Conservation (phyloP, 352 stramenopile genomes). For the Bremia lactucae region DNA sequence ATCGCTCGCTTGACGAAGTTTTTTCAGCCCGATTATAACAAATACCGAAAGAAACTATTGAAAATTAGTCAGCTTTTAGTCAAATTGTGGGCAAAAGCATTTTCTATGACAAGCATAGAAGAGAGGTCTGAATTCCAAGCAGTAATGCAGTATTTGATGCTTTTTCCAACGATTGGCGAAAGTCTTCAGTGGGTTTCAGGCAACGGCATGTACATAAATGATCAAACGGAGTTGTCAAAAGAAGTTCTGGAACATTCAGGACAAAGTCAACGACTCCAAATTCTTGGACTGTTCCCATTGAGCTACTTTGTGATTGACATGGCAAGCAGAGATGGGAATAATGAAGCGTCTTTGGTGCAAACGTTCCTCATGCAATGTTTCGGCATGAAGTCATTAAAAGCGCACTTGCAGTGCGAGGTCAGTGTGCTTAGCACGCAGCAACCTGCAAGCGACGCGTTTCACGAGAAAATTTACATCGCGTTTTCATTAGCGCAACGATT, state of each 20-base stretch:
- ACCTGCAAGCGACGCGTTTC: conserved; percentile 18
- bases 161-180: conserved; percentile 24
- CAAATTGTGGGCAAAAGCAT: conserved; percentile 18
- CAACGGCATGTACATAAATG: conserved; percentile 49
- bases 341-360: conserved; percentile 5
- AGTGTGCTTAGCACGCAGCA: conserved; percentile 29
- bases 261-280: conserved; percentile 13
- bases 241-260: conserved; percentile 15
- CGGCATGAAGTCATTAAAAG: conserved; percentile 39
- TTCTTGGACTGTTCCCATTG: conserved; percentile 51
- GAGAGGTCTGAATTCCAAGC: conserved; percentile 13
- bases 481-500: conserved; percentile 43
- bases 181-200: conserved; percentile 10
- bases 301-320: conserved; percentile 27
- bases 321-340: not conserved
- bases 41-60: conserved; percentile 19
- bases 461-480: conserved; percentile 14
- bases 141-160: conserved; percentile 17
- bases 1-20: conserved; percentile 5
- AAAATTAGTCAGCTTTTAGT: conserved; percentile 21
- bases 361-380: conserved; percentile 38
- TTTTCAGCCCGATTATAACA: conserved; percentile 6
- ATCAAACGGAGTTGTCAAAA: conserved; percentile 37
- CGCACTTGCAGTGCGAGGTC: conserved; percentile 40
- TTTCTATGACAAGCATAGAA: conserved; percentile 3